Evolutionary conservation across 441 rosid species (phyloP), one percentile per base, ranked within the genome.

Genomic region (Erysimum pusillum): DNA sequence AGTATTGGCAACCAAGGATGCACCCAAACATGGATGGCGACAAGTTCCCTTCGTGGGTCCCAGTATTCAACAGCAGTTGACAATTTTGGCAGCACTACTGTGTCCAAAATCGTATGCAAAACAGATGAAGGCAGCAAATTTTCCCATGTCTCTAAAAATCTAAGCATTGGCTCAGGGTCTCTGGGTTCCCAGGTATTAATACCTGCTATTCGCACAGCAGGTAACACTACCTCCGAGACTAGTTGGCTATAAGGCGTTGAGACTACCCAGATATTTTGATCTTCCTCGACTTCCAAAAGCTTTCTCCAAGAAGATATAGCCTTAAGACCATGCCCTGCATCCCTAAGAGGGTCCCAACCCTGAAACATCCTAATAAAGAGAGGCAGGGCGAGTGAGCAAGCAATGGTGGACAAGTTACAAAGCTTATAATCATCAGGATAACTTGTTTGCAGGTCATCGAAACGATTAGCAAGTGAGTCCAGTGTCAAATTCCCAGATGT

Each of bases 81-180:
- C 82, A 93, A 69, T 74, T 93, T 93, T 35, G 91, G 96, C 84
- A 91, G 64, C 51, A 93, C 88, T 49, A 93, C 80, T 6, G 81
- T 83, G 79, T 86, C 90, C 69, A 87, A 74, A 44, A 90, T 87
- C 73, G 85, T 85, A 17, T 89, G 90, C 35, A 81, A 73, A 68
- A 93, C 87, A 49, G 93, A 82, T 45, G 91, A 60, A 14, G 97
- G 95, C 57, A 93, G 79, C 63, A 87, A 71, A 66, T 78, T 86
- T 62, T 93, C 94, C 96, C 98, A 91, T 9, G 86, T 79, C 75
- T 93, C 98, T 75, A 91, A 69, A 70, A 91, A 93, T 70, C 85
- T 88, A 63, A 93, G 95, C 97, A 93, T 93, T 10, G 97, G 93
- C 79, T 93, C 98, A 54, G 98, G 93, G 75, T 91, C 92, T 81